Evolutionary conservation across 148 eudicot genomes (phyloP).

Genomic region (Limonium bicolor): DNA sequence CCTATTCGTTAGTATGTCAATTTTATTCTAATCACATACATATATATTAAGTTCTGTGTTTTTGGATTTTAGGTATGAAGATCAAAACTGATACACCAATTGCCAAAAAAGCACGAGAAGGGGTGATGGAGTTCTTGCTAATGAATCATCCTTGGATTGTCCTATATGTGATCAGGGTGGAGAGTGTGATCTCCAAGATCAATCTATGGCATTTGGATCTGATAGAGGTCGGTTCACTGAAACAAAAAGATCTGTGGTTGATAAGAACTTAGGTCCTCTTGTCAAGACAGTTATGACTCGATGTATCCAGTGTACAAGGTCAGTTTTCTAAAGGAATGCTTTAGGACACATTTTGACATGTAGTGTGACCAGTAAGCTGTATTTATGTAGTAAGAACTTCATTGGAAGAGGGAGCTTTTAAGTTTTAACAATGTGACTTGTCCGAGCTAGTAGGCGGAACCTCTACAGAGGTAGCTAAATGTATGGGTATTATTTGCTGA

Average conservation of each 20-base stretch:
- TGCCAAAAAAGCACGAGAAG: conserved; percentile 97
- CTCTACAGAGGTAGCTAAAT: no score
- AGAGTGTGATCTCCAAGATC: conserved; percentile 98
- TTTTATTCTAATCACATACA: not conserved
- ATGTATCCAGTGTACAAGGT: conserved; percentile 98
- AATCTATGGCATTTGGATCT: conserved; percentile 99
- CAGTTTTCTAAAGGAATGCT: not conserved
- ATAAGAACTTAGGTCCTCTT: conserved; percentile 92
- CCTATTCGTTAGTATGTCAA: not conserved
- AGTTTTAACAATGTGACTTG: not conserved
- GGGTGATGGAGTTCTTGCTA: conserved; percentile 94
- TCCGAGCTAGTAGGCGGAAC: no score
- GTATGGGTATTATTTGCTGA: not conserved
- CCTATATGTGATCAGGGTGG: conserved; percentile 99
- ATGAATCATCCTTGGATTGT: conserved; percentile 99
- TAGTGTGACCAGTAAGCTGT: not conserved
- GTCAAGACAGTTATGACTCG: conserved; percentile 99
- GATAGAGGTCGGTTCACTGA: conserved; percentile 96
- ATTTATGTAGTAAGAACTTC: not conserved
- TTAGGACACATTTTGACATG: not conserved
- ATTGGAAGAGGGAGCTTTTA: not conserved
- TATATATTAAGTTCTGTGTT: not conserved
- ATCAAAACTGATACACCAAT: conserved; percentile 93
- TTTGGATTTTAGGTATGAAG: conserved; percentile 62
- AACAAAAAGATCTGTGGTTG: conserved; percentile 95